These are phyloP conservation scores for Luzula sylvatica DNA, from an alignment of 176 grass and related monocot species.

Conservation along the genomic window DNA sequence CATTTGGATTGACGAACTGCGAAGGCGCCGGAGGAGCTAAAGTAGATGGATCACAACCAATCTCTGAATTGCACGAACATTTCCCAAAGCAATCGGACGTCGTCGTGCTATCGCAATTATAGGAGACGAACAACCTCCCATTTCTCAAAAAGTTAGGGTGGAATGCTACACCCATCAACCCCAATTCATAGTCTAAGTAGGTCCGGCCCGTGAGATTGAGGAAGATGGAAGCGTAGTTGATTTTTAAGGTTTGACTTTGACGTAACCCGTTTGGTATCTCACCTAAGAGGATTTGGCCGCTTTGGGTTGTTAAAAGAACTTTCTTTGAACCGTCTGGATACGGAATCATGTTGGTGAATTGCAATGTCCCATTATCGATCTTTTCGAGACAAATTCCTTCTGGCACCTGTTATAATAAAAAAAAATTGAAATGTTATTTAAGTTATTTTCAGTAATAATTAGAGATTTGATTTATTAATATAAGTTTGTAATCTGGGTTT, in stretches of 20 bases:
- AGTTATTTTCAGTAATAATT: too few relatives aligned
- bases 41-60: conserved; percentile 41
- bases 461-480: too few relatives aligned
- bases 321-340: conserved; percentile 76
- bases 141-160: conserved; percentile 62
- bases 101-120: conserved; percentile 71
- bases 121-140: conserved; percentile 86
- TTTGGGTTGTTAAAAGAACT: conserved; percentile 48
- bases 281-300: conserved; percentile 65
- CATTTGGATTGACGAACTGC: conserved; percentile 41
- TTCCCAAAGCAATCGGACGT: conserved; percentile 56
- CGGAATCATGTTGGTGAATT: conserved; percentile 66
- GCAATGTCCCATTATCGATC: conserved; percentile 54
- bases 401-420: neutral
- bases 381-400: conserved; percentile 83
- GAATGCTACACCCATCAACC: conserved; percentile 60
- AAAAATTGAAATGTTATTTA: too few relatives aligned
- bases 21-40: conserved; percentile 24
- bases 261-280: conserved; percentile 37
- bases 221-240: conserved; percentile 41
- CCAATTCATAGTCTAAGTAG: conserved; percentile 46
- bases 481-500: too few relatives aligned
- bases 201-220: conserved; percentile 80
- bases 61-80: conserved; percentile 83
- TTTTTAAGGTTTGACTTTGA: conserved; percentile 23